Evolutionary conservation across 495 filamentous ascomycete genomes (phyloP).

Genomic region (Talaromyces ruber): DNA sequence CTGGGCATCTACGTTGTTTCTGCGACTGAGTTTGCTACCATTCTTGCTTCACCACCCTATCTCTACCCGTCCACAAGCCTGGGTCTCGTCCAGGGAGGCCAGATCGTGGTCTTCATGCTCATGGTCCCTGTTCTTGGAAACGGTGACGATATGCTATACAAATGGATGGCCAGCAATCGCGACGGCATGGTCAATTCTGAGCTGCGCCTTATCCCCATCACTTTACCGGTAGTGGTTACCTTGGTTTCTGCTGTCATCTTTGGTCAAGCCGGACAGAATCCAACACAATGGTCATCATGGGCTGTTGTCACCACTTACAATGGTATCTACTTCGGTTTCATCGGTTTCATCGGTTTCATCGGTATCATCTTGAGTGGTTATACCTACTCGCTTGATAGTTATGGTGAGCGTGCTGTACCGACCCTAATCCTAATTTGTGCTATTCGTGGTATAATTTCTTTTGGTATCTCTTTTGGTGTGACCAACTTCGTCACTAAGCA

Average conservation of each 20-base stretch:
- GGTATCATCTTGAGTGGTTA: background rate
- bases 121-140: too few species aligned
- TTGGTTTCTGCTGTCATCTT: background rate
- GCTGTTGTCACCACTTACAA: background rate
- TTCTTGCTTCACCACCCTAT: too few species aligned
- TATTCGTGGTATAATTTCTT: background rate
- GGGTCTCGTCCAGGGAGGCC: too few species aligned
- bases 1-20: too few species aligned
- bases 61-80: too few species aligned
- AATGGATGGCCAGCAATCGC: background rate
- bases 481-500: background rate
- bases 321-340: background rate
- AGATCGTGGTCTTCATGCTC: too few species aligned
- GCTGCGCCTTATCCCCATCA: background rate
- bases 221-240: background rate
- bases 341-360: background rate
- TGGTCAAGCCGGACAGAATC: background rate
- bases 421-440: background rate
- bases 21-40: too few species aligned
- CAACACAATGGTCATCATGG: background rate
- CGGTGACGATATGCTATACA: too few species aligned
- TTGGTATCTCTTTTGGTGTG: background rate
- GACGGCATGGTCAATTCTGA: background rate
- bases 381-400: background rate
- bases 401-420: background rate